These are phyloP conservation scores for Nitzschia inconspicua DNA, from an alignment of 108 stramenopile genomes.

Conservation along the genomic window DNA sequence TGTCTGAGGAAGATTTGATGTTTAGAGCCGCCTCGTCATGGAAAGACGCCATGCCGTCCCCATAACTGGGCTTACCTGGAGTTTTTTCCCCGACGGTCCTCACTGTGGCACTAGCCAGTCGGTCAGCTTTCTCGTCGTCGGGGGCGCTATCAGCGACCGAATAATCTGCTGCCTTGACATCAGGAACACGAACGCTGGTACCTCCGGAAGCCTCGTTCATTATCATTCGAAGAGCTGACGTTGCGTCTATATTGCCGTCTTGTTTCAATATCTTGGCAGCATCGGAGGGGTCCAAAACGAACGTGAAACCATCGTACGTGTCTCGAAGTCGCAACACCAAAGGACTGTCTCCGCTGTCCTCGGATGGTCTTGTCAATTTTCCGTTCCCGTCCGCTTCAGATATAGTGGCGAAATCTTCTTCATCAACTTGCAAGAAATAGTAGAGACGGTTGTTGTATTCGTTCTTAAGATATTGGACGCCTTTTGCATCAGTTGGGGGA, in stretches of 20 bases:
- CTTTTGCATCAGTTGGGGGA: conserved; percentile 6
- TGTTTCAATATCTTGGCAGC: conserved; percentile 13
- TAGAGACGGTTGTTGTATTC: conserved; percentile 18
- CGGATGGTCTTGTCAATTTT: conserved; percentile 3
- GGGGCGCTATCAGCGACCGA: neutral
- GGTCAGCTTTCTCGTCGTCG: neutral
- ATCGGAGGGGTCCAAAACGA: conserved; percentile 15
- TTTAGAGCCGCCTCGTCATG: neutral
- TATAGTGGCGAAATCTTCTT: conserved; percentile 12
- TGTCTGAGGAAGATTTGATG: neutral
- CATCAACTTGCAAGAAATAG: conserved; percentile 25
- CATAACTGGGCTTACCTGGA: neutral
- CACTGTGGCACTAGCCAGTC: neutral
- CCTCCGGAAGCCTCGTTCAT: conserved; percentile 12
- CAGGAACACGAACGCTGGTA: neutral
- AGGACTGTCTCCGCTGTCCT: conserved; percentile 2
- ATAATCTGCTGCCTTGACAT: neutral
- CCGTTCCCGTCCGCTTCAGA: neutral
- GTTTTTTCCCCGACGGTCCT: neutral
- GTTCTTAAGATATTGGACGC: conserved; percentile 9
- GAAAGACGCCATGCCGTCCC: neutral
- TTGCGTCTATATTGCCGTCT: conserved; percentile 2
- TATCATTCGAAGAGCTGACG: conserved; percentile 12
- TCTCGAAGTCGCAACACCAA: conserved; percentile 1
- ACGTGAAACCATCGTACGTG: conserved; percentile 12